Evolutionary conservation across 1,139 yeast genomes (phyloP), one percentile per base, ranked within the genome.

Genomic region (Eremothecium coryli): DNA sequence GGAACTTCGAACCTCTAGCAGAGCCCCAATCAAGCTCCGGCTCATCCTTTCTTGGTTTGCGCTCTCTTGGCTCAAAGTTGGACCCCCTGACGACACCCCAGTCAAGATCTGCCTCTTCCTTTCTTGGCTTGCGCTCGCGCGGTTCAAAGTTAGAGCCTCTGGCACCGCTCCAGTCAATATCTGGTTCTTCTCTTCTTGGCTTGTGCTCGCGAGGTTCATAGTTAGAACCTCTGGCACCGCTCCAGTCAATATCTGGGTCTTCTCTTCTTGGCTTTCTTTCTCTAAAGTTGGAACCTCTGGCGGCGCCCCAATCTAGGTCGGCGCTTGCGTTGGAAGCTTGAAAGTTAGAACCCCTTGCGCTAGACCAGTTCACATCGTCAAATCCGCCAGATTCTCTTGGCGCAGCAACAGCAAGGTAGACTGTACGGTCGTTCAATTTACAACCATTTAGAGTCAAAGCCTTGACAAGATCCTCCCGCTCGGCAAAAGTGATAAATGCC

Each of bases 391-490:
- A 69, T 21, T 67, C 76, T 49, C 73, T 78, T 42, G 93, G 93
- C 39, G 93, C 95, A 34, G 97, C 96, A 39, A 90, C 97, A 46
- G 77, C 74, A 38, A 93, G 84, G 47, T 75, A 82, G 43, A 85
- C 73, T 50, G 76, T 75, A 64, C 95, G 78, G 37, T 86, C 93
- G 40, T 71, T 71, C 52, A 84, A 67, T 43, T 72, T 77, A 38
- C 75, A 60, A 49, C 74, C 76, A 42, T 77, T 71, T 52, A 81
- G 70, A 35, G 67, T 65, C 50, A 88, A 67, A 4, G 93, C 80
- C 49, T 73, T 74, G 52, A 76, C 88, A 50, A 86, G 71, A 26
- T 72, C 66, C 21, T 69, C 76, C 56, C 80, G 73, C 45, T 75
- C 74, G 28, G 61, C 61, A 52, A 86, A 81, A 36, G 93, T 85